These are phyloP conservation scores for Mallotus japonicus DNA, from an alignment of 441 rosid genomes.

Conservation along the genomic window DNA sequence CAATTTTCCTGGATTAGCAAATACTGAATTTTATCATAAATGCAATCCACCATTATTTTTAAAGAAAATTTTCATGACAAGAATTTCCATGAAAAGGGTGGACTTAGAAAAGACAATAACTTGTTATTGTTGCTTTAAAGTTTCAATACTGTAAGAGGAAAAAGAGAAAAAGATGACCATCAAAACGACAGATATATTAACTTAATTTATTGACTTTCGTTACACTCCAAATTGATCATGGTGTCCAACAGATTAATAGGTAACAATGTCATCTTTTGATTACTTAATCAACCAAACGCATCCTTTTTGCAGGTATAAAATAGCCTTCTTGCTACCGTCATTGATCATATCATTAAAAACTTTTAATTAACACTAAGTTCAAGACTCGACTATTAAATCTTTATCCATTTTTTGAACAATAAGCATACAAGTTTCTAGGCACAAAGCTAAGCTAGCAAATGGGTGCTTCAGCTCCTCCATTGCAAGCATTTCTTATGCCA, in stretches of 20 bases:
- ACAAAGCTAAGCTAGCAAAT: slow-evolving; percentile 13
- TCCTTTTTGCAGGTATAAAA: slow-evolving; percentile 25
- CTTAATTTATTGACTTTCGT: slow-evolving; percentile 33
- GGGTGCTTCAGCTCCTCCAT: slow-evolving; percentile 21
- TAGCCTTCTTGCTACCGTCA: not conserved
- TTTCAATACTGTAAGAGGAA: not conserved
- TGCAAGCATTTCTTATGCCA: slow-evolving; percentile 22
- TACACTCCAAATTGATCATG: slow-evolving; percentile 33
- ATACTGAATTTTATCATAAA: not conserved
- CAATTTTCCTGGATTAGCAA: not conserved
- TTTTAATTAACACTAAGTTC: not conserved
- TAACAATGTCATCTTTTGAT: slow-evolving; percentile 5
- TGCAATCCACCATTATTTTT: not conserved
- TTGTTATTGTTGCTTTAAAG: not conserved
- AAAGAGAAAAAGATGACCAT: not conserved
- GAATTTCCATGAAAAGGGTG: slow-evolving; percentile 7
- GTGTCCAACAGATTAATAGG: slow-evolving; percentile 21
- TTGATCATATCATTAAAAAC: not conserved
- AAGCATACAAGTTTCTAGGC: not conserved
- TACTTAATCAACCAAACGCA: slow-evolving; percentile 27
- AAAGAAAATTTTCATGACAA: slow-evolving; percentile 10
- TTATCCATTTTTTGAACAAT: not conserved
- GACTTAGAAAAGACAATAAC: slow-evolving; percentile 3
- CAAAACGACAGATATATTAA: slow-evolving; percentile 3
- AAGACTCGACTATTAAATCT: not conserved